Evolutionary conservation across 345 rosid species (phyloP).

Genomic region (Excoecaria cochinchinensis): DNA sequence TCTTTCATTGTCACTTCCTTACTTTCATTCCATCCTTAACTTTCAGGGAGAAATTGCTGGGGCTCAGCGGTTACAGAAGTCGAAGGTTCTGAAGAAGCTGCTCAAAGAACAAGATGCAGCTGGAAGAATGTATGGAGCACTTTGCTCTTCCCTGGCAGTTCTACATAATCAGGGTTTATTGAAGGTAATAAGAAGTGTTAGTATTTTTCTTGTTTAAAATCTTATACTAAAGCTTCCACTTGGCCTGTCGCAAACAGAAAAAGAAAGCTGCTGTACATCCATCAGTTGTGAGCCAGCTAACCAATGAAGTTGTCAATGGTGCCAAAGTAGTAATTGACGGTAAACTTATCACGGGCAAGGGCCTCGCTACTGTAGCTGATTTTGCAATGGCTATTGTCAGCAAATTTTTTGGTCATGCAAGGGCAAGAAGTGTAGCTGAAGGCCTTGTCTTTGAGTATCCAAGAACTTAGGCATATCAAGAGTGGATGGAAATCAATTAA

Average conservation of each 20-base stretch:
- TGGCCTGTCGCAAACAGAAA: slow-evolving; percentile 42
- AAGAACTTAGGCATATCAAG: slow-evolving; percentile 28
- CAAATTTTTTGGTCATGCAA: slow-evolving; percentile 76
- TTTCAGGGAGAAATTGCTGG: slow-evolving; percentile 70
- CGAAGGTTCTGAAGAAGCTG: slow-evolving; percentile 68
- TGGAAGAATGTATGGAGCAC: slow-evolving; percentile 74
- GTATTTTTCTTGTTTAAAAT: not conserved
- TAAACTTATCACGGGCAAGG: slow-evolving; percentile 76
- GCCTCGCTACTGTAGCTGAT: slow-evolving; percentile 58
- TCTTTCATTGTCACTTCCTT: not conserved
- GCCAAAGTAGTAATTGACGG: slow-evolving; percentile 83
- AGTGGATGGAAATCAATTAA: not conserved
- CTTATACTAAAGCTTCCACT: slow-evolving; percentile 3
- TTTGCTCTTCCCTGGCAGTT: slow-evolving; percentile 56
- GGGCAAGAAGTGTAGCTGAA: slow-evolving; percentile 86
- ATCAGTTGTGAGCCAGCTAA: slow-evolving; percentile 31
- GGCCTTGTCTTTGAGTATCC: slow-evolving; percentile 82
- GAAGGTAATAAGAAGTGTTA: slow-evolving; percentile 41
- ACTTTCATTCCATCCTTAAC: slow-evolving; percentile 5
- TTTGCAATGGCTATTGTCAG: slow-evolving; percentile 69
- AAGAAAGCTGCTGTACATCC: slow-evolving; percentile 62
- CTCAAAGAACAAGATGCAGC: slow-evolving; percentile 67
- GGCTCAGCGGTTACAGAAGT: slow-evolving; percentile 60
- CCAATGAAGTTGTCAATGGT: slow-evolving; percentile 36
- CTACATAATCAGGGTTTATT: slow-evolving; percentile 69